phyloP scores from a whole-genome alignment of 2,329 filamentous ascomycete species.

The Calonectria ilicicola region DNA sequence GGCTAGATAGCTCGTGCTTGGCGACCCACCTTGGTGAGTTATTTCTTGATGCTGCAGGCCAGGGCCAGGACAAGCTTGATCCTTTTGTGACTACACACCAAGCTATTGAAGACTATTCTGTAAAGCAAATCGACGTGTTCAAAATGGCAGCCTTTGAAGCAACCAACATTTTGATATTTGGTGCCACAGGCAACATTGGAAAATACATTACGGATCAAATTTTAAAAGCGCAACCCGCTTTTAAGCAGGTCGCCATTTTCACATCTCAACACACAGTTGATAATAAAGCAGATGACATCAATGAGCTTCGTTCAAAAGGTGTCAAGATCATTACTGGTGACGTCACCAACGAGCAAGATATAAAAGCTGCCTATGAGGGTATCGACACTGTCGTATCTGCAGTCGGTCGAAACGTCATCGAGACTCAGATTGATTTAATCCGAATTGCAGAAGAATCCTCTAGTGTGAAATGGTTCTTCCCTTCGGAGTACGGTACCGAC shows the following conservation, averaged over 20 bases:
- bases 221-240: conserved; percentile 48
- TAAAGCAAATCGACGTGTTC: background rate
- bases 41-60: background rate
- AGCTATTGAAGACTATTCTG: too few relatives aligned
- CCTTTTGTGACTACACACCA: background rate
- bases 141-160: conserved; percentile 36
- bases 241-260: conserved; percentile 51
- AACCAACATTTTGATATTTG: conserved; percentile 44
- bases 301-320: conserved; percentile 35
- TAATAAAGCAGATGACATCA: conserved; percentile 35
- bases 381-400: conserved; percentile 76
- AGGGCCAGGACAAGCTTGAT: background rate
- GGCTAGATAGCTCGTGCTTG: background rate
- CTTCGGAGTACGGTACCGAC: conserved; percentile 76
- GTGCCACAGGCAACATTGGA: conserved; percentile 57
- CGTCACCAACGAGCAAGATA: conserved; percentile 53
- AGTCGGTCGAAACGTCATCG: conserved; percentile 72
- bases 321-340: conserved; percentile 44
- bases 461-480: conserved; percentile 72
- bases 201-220: conserved; percentile 55
- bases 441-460: conserved; percentile 65
- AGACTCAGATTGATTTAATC: conserved; percentile 72
- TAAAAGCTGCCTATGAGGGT: conserved; percentile 69
- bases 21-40: background rate
- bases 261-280: conserved; percentile 31